Conservation (phyloP, 2,329 filamentous ascomycete species). For the Colletotrichum sp. region DNA sequence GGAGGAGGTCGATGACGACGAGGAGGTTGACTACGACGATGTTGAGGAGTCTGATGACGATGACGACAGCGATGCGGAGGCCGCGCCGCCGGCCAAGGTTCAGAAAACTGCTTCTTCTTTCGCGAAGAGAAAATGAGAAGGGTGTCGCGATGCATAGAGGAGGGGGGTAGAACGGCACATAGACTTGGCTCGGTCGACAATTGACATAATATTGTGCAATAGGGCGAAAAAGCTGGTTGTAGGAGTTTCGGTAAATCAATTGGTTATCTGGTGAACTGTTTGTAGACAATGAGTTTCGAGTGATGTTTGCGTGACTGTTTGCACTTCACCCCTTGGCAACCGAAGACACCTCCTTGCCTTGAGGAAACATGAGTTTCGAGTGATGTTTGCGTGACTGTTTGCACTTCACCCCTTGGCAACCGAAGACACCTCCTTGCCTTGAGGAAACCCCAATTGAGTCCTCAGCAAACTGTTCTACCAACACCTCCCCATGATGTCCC, state of each 20-base stretch:
- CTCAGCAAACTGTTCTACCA: neutral
- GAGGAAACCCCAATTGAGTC: neutral
- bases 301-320: neutral
- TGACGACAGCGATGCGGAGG: slow-evolving; percentile 56
- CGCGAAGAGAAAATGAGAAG: slow-evolving; percentile 40
- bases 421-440: neutral
- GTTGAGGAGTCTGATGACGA: slow-evolving; percentile 62
- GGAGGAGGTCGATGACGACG: slow-evolving; percentile 58
- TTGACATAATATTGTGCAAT: slow-evolving; percentile 21
- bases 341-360: neutral
- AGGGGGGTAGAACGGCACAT: slow-evolving; percentile 13
- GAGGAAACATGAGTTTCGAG: neutral
- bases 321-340: neutral
- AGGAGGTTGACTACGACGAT: slow-evolving; percentile 66
- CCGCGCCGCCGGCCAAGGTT: slow-evolving; percentile 52
- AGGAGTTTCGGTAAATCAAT: slow-evolving; percentile 16
- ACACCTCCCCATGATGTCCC: neutral
- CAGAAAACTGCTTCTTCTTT: slow-evolving; percentile 42
- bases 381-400: neutral
- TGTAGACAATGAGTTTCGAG: neutral
- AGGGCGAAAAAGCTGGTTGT: slow-evolving; percentile 7
- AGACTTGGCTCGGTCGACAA: slow-evolving; percentile 21
- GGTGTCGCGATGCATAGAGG: neutral
- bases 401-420: neutral
- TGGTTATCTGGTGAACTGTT: neutral